A percentile compares a stretch with the other conserved stretches of the same genome.
Evolutionary conservation across 2,329 filamentous ascomycete genomes (phyloP).

Genomic region (Epichloe gansuensis): DNA sequence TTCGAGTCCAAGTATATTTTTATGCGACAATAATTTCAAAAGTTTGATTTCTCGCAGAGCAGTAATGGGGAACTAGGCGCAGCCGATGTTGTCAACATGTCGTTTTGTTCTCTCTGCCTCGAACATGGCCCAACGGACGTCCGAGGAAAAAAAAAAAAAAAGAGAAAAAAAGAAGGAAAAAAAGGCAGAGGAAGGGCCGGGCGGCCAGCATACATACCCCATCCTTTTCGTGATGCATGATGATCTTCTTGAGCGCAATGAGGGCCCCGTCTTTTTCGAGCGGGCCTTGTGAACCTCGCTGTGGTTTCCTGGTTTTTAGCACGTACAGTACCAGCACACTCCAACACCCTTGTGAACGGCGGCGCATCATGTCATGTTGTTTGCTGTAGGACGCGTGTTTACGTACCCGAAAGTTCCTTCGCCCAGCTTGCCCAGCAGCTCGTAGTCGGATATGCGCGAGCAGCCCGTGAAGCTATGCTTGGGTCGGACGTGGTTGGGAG

Average conservation of each 20-base stretch:
- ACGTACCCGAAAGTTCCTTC: conserved; percentile 87
- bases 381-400: too few species aligned
- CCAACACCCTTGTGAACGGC: background rate
- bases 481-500: conserved; percentile 42
- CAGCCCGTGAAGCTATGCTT: conserved; percentile 65
- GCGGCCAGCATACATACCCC: conserved; percentile 43
- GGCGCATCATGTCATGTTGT: background rate
- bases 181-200: too few species aligned
- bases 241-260: conserved; percentile 92
- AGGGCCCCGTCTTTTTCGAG: conserved; percentile 60
- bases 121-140: too few species aligned
- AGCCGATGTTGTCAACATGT: conserved; percentile 2
- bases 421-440: conserved; percentile 71
- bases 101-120: too few species aligned
- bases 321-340: too few species aligned
- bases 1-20: conserved; percentile 74
- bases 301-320: background rate
- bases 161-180: too few species aligned
- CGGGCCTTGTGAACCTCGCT: conserved; percentile 86
- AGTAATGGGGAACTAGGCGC: conserved; percentile 80
- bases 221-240: conserved; percentile 99
- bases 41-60: conserved; percentile 96
- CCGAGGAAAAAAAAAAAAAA: too few species aligned
- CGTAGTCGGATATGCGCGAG: conserved; percentile 70
- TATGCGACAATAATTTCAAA: conserved; percentile 85